Evolutionary conservation across 1,284 basidiomycete species (phyloP), one percentile per base, ranked within the genome.

Genomic region (Austropuccinia psidii): DNA sequence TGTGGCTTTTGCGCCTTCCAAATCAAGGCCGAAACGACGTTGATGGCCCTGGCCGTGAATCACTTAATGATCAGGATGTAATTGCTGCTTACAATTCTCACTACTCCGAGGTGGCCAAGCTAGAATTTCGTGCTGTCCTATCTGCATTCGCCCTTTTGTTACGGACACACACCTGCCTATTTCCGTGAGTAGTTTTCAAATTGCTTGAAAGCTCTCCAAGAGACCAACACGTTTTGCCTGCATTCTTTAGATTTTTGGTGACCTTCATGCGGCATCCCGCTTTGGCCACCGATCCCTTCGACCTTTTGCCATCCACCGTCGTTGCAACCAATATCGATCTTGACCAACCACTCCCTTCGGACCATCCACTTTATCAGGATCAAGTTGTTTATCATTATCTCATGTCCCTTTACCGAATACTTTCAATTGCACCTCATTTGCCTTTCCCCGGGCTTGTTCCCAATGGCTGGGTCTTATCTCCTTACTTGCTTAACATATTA

Each of bases 251-350:
- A 31, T 57, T 74, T 65, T 21, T 45, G 29, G 31, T 74, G 4
- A 17, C 64, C 19, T 19, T 73, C 45, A 52, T 73, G 37, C 70
- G 70, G 17, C 70, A 73, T 73, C 70, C 70, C 13, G 70, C 70
- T 21, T 52, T 73, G 15, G 24, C 37, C 1, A 73, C 47, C 19
- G 61, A 73, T 54, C 70, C 70, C 33, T 73, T 73, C 39, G n/a
- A 73, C 27, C 6, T 62, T 31, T 17, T 73, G 55, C 70, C 70
- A 17, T 17, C 50, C 9, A 49, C 35, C 31, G 54, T 50, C 4
- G 19, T 64, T 4, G 37, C 19, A 15, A 17, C 37, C 3, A 37
- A 33, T 19, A 24, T 57, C 4, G 39, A 13, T 27, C 50, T 57
- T 43, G 39, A 43, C 37, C 33, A 13, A 11, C 19, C 24, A 33